Evolutionary conservation across 2,329 filamentous ascomycete genomes (phyloP).

Genomic region (Seiridium unicorne): DNA sequence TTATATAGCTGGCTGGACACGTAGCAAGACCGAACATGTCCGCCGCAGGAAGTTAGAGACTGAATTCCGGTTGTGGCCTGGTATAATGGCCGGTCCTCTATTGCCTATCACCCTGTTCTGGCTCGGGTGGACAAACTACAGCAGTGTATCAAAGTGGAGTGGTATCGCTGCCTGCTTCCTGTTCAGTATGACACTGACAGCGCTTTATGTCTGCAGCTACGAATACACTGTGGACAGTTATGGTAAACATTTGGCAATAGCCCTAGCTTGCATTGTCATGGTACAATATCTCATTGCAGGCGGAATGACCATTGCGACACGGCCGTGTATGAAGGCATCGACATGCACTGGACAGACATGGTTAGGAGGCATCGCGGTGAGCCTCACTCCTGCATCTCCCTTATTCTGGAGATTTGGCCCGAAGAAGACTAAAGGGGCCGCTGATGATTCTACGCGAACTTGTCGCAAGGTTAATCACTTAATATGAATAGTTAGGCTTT

Average conservation of each 20-base stretch:
- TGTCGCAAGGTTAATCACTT: too few species aligned
- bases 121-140: constrained; percentile 49
- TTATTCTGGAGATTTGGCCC: constrained; percentile 31
- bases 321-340: constrained; percentile 37
- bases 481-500: too few species aligned
- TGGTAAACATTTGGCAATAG: constrained; percentile 44
- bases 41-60: constrained; percentile 39
- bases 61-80: constrained; percentile 52
- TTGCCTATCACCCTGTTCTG: constrained; percentile 54
- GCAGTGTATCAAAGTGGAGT: background rate
- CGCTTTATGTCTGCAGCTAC: constrained; percentile 49
- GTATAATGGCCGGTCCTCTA: constrained; percentile 22
- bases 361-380: constrained; percentile 30
- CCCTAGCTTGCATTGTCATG: constrained; percentile 29
- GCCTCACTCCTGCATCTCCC: constrained; percentile 31
- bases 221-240: constrained; percentile 60
- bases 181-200: constrained; percentile 49
- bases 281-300: constrained; percentile 33
- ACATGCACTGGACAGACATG: constrained; percentile 39
- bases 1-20: constrained; percentile 39
- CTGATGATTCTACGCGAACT: too few species aligned
- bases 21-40: constrained; percentile 38
- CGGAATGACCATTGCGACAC: constrained; percentile 35
- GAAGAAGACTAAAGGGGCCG: background rate
- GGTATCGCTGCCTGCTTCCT: constrained; percentile 47